These are phyloP conservation scores for Nitzschia palea DNA, from an alignment of 108 stramenopile genomes.

Conservation along the genomic window DNA sequence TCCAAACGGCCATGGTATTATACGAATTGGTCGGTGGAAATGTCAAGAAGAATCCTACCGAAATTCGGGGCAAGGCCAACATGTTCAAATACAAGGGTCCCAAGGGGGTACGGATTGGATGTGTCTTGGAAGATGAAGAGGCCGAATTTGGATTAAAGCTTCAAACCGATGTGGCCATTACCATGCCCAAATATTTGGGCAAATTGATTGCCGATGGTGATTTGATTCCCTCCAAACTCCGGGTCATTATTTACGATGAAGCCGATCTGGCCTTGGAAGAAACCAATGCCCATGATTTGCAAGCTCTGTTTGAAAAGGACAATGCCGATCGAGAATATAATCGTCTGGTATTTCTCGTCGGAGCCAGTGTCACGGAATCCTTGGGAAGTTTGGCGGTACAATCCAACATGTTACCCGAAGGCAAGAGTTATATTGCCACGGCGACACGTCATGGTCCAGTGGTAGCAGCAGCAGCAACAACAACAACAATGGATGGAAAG, in stretches of 20 bases:
- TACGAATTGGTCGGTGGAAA: conserved; percentile 77
- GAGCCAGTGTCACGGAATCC: conserved; percentile 79
- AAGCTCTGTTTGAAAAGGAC: conserved; percentile 62
- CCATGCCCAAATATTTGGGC: conserved; percentile 69
- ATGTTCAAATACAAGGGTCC: conserved; percentile 86
- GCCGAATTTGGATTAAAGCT: conserved; percentile 77
- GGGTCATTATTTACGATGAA: conserved; percentile 76
- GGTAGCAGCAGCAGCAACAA: too few species aligned
- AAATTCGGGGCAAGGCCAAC: conserved; percentile 54
- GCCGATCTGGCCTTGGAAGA: conserved; percentile 85
- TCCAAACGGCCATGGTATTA: conserved; percentile 77
- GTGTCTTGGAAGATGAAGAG: conserved; percentile 81
- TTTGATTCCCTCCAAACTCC: conserved; percentile 67
- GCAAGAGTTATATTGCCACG: conserved; percentile 79
- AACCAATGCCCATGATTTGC: conserved; percentile 48
- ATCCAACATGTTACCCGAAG: conserved; percentile 70
- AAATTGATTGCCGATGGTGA: conserved; percentile 76
- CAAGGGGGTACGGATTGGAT: conserved; percentile 82
- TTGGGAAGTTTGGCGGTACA: conserved; percentile 72
- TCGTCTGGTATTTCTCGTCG: conserved; percentile 74
- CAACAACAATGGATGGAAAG: too few species aligned
- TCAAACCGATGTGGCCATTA: conserved; percentile 86
- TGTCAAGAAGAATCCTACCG: conserved; percentile 47
- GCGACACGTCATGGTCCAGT: conserved; percentile 44
- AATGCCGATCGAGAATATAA: conserved; percentile 42